Evolutionary conservation across 164 flowering plant genomes (phyloP).

Genomic region (Saururus chinensis): DNA sequence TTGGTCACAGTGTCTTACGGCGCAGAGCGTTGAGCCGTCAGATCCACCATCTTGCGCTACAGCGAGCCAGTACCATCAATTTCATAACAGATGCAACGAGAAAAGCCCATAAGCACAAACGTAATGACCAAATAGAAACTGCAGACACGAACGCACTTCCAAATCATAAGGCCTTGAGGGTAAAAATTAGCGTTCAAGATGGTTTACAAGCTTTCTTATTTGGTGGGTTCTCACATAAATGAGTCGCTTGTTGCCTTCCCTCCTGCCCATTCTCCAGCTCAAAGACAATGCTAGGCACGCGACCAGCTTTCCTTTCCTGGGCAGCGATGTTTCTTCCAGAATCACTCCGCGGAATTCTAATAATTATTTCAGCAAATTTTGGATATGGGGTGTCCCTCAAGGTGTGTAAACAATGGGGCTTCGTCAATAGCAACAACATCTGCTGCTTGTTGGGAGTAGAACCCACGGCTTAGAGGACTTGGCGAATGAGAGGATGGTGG

Average conservation of each 20-base stretch:
- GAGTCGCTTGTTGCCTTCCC: slow-evolving; percentile 89
- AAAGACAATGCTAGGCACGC: slow-evolving; percentile 79
- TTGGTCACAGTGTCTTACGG: no score
- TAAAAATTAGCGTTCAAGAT: slow-evolving; percentile 57
- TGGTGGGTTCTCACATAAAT: slow-evolving; percentile 66
- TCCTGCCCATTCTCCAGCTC: slow-evolving; percentile 87
- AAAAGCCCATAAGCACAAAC: no score
- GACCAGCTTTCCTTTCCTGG: slow-evolving; percentile 60
- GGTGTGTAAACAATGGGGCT: not conserved
- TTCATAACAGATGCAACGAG: no score
- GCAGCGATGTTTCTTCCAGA: slow-evolving; percentile 54
- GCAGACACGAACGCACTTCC: no score
- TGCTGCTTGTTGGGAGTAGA: not conserved
- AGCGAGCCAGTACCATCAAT: no score
- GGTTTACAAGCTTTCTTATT: slow-evolving; percentile 65
- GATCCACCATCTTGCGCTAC: no score
- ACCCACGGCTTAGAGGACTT: not conserved
- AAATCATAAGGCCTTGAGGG: slow-evolving; percentile 71
- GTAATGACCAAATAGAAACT: no score
- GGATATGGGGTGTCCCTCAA: slow-evolving; percentile 67
- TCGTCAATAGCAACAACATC: not conserved
- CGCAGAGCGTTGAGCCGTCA: no score
- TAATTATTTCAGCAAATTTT: slow-evolving; percentile 56
- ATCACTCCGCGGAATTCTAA: slow-evolving; percentile 45
- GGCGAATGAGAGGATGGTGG: not conserved